phyloP scores from a whole-genome alignment of 2,329 filamentous ascomycete species.

The Aspergillus brunneoviolaceus region DNA sequence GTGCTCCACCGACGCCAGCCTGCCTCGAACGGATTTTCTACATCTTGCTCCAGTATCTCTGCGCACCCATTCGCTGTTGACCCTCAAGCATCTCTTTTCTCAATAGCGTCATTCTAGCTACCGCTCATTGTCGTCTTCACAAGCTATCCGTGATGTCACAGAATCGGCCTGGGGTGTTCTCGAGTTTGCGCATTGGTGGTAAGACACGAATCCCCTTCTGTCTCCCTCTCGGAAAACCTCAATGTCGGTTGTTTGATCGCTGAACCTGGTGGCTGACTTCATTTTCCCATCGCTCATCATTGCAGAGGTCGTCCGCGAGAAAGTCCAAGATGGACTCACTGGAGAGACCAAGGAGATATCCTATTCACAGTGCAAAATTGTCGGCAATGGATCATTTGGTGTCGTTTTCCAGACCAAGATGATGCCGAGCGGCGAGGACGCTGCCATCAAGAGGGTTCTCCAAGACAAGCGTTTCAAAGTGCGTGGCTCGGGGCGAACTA shows the following conservation, averaged over 20 bases:
- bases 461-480: slow-evolving; percentile 99
- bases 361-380: slow-evolving; percentile 99
- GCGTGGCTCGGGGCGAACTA: slow-evolving; percentile 19
- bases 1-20: slow-evolving; percentile 33
- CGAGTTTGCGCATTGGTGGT: slow-evolving; percentile 94
- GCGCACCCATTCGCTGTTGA: slow-evolving; percentile 48
- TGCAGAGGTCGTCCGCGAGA: slow-evolving; percentile 93
- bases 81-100: slow-evolving; percentile 43
- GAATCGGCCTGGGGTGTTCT: slow-evolving; percentile 87
- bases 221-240: slow-evolving; percentile 14
- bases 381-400: slow-evolving; percentile 97
- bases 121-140: slow-evolving; percentile 20
- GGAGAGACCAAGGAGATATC: slow-evolving; percentile 95
- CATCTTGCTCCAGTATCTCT: slow-evolving; percentile 37
- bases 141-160: slow-evolving; percentile 69
- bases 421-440: slow-evolving; percentile 95
- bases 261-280: slow-evolving; percentile 15
- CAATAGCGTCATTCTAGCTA: slow-evolving; percentile 35
- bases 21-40: slow-evolving; percentile 58
- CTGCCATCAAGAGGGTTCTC: slow-evolving; percentile 96
- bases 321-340: slow-evolving; percentile 96
- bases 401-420: slow-evolving; percentile 99
- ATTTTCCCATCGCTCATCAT: slow-evolving; percentile 13
- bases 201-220: slow-evolving; percentile 46
- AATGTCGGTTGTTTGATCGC: slow-evolving; percentile 23